Percentiles rank a stretch among this genome's conserved stretches.
phyloP scores from a whole-genome alignment of 805 yeast species.

The Metschnikowia kunwiensis region DNA sequence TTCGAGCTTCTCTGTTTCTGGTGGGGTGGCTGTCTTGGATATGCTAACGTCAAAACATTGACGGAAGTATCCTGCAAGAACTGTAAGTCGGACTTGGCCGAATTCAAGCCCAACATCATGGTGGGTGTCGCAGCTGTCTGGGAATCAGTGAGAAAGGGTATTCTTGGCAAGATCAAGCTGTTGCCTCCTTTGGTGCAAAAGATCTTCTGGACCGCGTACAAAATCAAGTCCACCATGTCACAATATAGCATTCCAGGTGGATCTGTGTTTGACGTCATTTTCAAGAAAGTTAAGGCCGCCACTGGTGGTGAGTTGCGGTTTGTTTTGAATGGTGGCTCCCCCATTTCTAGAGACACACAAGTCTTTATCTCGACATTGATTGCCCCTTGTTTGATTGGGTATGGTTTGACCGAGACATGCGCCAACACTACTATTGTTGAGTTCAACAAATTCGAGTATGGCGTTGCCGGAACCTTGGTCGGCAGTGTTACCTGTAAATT shows the following conservation, averaged over 20 bases:
- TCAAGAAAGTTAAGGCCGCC: slow-evolving; percentile 86
- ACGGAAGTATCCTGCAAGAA: slow-evolving; percentile 78
- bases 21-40: slow-evolving; percentile 91
- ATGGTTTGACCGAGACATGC: slow-evolving; percentile 94
- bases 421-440: slow-evolving; percentile 79
- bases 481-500: slow-evolving; percentile 85
- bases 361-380: slow-evolving; percentile 70
- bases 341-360: slow-evolving; percentile 79
- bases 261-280: slow-evolving; percentile 67
- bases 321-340: slow-evolving; percentile 89
- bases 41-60: slow-evolving; percentile 89
- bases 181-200: slow-evolving; percentile 66
- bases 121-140: slow-evolving; percentile 99
- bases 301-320: slow-evolving; percentile 86
- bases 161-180: slow-evolving; percentile 67
- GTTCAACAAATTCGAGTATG: slow-evolving; percentile 63
- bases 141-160: slow-evolving; percentile 94
- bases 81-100: slow-evolving; percentile 83
- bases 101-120: slow-evolving; percentile 88
- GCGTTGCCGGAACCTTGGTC: slow-evolving; percentile 77
- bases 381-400: slow-evolving; percentile 88
- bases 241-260: slow-evolving; percentile 74
- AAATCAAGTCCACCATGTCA: slow-evolving; percentile 63
- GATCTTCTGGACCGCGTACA: slow-evolving; percentile 85
- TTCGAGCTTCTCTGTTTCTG: slow-evolving; percentile 75